Evolutionary conservation across 305 asterid genomes (phyloP), one percentile per base, ranked within the genome.

Genomic region (Solanum hybrid): DNA sequence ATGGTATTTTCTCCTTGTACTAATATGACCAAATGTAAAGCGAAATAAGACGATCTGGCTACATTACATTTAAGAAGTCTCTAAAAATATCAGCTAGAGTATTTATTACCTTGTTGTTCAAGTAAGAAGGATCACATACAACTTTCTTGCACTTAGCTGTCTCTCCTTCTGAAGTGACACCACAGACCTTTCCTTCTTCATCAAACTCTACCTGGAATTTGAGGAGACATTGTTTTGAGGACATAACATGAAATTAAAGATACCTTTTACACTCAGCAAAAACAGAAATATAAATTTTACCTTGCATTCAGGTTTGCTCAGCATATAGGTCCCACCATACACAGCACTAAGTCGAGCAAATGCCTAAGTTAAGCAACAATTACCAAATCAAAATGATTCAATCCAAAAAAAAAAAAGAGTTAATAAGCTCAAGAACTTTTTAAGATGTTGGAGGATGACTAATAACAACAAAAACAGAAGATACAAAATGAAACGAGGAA

Each of bases 281-380:
- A 42, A 29, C 40, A 42, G 22, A 76, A 35, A 24, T 29, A 88
- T 42, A 88, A 88, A 26, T 28, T 40, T 37, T 94, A 97, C 99
- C 99, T 96, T 96, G 95, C 99, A 97, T 82, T 96, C 98, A 33
- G 98, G 99, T 90, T 97, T 97, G 90, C 88, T 94, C 97, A 97
- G 92, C 99, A 97, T 97, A 91, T 97, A 97, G 89, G 99, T 97
- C 91, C 99, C 99, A 90, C 99, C 99, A 92, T 96, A 97, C 87
- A 97, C 99, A 88, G 99, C 99, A 95, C 99, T 97, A 67, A 97
- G 93, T 83, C 99, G 98, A 91, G 99, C 99, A 94, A 96, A 97
- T 89, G 98, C 99, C 99, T 97, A 91, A 86, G 78, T 75, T 78
- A 22, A 39, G 51, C 37, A 69, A 86, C 29, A 87, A 74, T 57